Base-by-base conservation (phyloP, 345 rosid genomes). In the Turritis glabra region DNA sequence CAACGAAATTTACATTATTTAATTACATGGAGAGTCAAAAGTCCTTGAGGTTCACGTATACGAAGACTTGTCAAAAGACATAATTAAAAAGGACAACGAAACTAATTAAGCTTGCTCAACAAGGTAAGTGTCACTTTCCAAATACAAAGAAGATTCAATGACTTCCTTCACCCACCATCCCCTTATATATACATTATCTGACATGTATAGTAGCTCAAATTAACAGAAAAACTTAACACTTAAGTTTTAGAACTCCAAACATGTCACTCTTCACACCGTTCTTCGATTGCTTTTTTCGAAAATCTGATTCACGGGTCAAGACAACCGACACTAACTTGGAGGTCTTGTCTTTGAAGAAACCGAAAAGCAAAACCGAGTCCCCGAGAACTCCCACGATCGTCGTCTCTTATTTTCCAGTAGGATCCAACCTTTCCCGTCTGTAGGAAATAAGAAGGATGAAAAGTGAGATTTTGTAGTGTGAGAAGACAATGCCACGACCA, bases 301-400 rank as follows among this genome's bases (percentile, higher is more conserved):
- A 21, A 33, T 32, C 21, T 12, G 15, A 0, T 21, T 21, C 22
- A 50, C 8, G 9, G 15, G 5, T 66, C 23, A 22, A 12, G 22
- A 12, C 57, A 33, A 19, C 30, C 19, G 58, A 66, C 8, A 44
- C 4, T 32, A 29, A 65, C 32, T 17, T 27, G 17, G 40, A 64
- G 29, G 69, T 18, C 40, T 29, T 46, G 18, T 64, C 69, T 6
- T 63, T 29, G 22, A 43, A 63, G 67, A 48, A 65, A 48, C 55
- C 43, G 0, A 64, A 64, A 46, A 10, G 12, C 6, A 18, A 50
- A 66, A 33, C 47, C 5, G 40, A 12, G 8, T 66, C 58, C 5
- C 1, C 9, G 22, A 32, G 44, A 48, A 7, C 27, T 65, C 57
- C 69, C 11, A 64, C 69, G 21, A 66, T 66, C 30, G 9, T 50